Evolutionary conservation across 768 basidiomycete species (phyloP).

Genomic region (Kwoniella sp.): DNA sequence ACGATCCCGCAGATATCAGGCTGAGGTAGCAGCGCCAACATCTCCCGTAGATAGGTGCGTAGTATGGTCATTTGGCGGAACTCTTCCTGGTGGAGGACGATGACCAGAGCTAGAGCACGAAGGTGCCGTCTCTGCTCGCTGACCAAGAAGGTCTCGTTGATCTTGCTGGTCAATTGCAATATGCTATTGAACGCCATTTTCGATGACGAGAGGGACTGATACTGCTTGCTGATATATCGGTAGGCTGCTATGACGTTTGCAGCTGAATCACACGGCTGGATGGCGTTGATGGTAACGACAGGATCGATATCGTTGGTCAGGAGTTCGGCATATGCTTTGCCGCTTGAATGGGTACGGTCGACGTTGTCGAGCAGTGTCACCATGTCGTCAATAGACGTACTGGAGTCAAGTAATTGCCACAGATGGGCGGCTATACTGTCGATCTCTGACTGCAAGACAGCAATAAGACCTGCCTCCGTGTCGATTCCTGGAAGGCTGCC

Average conservation of each 20-base stretch:
- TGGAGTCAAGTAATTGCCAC: conserved; percentile 18
- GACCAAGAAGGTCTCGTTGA: conserved; percentile 71
- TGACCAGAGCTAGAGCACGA: conserved; percentile 73
- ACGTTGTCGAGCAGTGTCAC: conserved; percentile 2
- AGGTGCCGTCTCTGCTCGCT: conserved; percentile 80
- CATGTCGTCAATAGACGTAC: conserved; percentile 5
- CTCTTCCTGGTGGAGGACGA: conserved; percentile 65
- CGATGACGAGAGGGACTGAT: conserved; percentile 58
- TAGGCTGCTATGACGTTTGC: conserved; percentile 57
- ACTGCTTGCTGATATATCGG: conserved; percentile 63
- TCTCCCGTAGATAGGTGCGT: conserved; percentile 69
- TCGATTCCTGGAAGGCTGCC: conserved; percentile 3
- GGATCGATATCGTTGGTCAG: conserved; percentile 14
- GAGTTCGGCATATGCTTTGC: conserved; percentile 7
- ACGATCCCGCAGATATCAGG: conserved; percentile 68
- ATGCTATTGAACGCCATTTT: conserved; percentile 73
- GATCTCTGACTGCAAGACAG: neutral
- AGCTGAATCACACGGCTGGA: conserved; percentile 16
- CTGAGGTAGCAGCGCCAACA: conserved; percentile 68
- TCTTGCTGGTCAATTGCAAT: conserved; percentile 65
- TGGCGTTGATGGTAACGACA: neutral
- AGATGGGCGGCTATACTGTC: conserved; percentile 15
- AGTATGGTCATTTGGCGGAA: conserved; percentile 68
- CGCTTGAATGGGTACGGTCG: neutral
- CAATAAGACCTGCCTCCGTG: neutral